Base-by-base conservation (phyloP, 2,329 filamentous ascomycete species). In the Fusarium solani-melongenae region DNA sequence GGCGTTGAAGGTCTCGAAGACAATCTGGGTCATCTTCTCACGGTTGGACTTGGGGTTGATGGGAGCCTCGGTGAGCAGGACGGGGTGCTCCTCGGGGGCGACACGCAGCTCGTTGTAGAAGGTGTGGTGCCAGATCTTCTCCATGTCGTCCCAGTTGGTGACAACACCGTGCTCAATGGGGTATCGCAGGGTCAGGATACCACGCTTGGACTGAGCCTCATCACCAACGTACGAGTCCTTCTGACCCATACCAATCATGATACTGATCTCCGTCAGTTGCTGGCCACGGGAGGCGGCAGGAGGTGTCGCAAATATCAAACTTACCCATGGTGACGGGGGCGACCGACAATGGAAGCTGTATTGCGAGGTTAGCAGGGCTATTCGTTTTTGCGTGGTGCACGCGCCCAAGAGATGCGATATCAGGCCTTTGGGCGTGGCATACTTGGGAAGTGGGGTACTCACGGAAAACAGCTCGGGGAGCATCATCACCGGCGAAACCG, bases 71-170 rank as follows among this genome's bases (percentile, higher is more conserved):
- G 96, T 99, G 86, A 99, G 92, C 84, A 99, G 92, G 85, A 98
- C 95, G 82, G 96, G 96, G 92, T 99, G 96, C 93, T 99, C 96
- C 92, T 99, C 96, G 82, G 96, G 96, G 82, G 96, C 96, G 78
- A 99, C 96, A 96, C 96, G 96, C 84, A 99, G 92, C 91, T 99
- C 96, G 90, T 99, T 99, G 94, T 98, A 99, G 92, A 99, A 99
- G 85, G 96, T 98, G 94, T 99, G 96, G 88, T 99, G 96, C 96
- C 96, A 99, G 82, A 99, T 98, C 93, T 98, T 98, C 91, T 98
- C 96, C 96, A 98, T 98, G 88, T 98, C 96, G 87, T 99, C 96
- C 96, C 96, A 99, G 94, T 98, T 98, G 89, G 96, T 99, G 85
- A 99, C 96, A 83, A 99, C 96, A 96, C 96, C 96, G 92, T 99